Percentiles rank a stretch among this genome's conserved stretches.
phyloP scores from a whole-genome alignment of 2,329 filamentous ascomycete species.

The Amylocarpus encephaloides region DNA sequence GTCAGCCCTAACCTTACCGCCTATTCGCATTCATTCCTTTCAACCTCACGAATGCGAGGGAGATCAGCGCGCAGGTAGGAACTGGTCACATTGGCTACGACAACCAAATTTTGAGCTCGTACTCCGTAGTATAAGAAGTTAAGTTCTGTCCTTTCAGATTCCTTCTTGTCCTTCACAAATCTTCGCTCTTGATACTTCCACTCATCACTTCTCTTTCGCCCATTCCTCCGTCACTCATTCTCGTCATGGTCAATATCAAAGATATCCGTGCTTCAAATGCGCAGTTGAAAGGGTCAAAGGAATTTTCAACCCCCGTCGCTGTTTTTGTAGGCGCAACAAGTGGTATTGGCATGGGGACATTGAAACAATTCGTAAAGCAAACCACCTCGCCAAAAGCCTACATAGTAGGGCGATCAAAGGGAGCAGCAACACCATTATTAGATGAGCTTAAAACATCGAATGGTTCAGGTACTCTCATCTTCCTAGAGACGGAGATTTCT shows the following conservation, averaged over 20 bases:
- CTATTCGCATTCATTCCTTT: too few species aligned
- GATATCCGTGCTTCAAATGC: constrained; percentile 35
- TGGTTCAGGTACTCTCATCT: constrained; percentile 38
- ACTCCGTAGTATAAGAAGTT: too few species aligned
- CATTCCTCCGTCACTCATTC: not conserved
- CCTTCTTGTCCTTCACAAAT: too few species aligned
- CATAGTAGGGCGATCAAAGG: constrained; percentile 43
- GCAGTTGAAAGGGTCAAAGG: constrained; percentile 27
- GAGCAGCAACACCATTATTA: constrained; percentile 29
- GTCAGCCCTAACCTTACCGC: too few species aligned
- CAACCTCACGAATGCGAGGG: too few species aligned
- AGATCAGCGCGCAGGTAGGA: too few species aligned
- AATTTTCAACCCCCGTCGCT: constrained; percentile 37
- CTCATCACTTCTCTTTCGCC: not conserved
- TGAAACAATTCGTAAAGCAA: constrained; percentile 40
- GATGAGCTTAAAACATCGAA: constrained; percentile 39
- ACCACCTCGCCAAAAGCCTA: constrained; percentile 42
- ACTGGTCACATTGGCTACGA: too few species aligned
- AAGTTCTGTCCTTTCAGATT: not conserved
- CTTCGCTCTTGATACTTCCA: not conserved
- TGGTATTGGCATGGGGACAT: constrained; percentile 46
- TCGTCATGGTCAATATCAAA: constrained; percentile 30
- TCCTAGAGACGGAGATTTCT: constrained; percentile 44
- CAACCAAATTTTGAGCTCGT: too few species aligned
- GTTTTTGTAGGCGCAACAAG: constrained; percentile 49